Base-by-base conservation (phyloP, 345 rosid genomes). In the Linum trigynum region DNA sequence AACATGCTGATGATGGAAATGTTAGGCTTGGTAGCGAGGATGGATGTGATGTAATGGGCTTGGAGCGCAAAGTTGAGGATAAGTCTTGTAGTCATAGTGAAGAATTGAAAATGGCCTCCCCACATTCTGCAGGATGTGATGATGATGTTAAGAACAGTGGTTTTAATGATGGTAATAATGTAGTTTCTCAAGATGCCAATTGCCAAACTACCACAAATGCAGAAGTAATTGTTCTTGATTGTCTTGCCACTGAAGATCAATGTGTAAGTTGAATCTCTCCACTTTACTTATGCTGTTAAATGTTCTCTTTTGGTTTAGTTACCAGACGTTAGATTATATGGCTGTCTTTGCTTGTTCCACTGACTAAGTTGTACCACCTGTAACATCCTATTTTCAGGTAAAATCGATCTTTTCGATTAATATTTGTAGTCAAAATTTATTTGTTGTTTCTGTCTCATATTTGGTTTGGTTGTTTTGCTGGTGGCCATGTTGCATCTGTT, bases 201-300 rank as follows among this genome's bases (percentile, higher is more conserved):
- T 69, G 63, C 65, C 81, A 66, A 69, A 72, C 39, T 71, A 74
- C 66, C 68, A 65, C 39, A 67, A 79, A 78, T 74, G 69, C 41
- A 50, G 87, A 70, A 63, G 55, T 60, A 42, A 38, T 69, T 70
- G 67, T 65, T 69, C 56, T 65, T 5, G 77, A 71, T 68, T 65
- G 75, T 57, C 67, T 62, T 73, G 32, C 70, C 67, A 55, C 36
- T 57, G 79, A 66, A 67, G 74, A 83, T 74, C 65, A 43, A 59
- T 70, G 61, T 62, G 97, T 86, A 86, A 82, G 89, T 79, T 62
- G 45, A 40, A 6, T 17, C 4, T 38, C 32, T 7, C 8, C 37
- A 5, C 3, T 50, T 39, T 62, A 12, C 15, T 62, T 3, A 43
- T 39, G 39, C 16, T 14, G 35, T 65, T 57, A 2, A 7, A n/a